Conservation (phyloP, 805 yeast species). For the Wickerhamomyces xylosicus region DNA sequence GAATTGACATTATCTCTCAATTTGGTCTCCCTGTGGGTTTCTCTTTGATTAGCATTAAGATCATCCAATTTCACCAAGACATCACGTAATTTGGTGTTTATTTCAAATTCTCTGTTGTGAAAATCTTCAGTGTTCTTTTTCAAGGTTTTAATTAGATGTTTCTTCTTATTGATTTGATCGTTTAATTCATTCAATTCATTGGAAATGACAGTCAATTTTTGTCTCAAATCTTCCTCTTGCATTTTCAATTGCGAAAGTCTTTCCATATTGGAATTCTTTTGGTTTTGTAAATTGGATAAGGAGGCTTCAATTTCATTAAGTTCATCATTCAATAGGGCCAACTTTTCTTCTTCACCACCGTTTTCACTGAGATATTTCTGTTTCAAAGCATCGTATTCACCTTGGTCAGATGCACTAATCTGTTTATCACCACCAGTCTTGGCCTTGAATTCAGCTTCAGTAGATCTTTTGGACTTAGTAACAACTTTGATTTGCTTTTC, state of each 20-base stretch:
- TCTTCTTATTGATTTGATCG: slow-evolving; percentile 27
- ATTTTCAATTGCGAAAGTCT: slow-evolving; percentile 25
- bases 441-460: slow-evolving; percentile 23
- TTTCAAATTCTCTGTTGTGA: slow-evolving; percentile 40
- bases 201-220: slow-evolving; percentile 14
- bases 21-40: slow-evolving; percentile 56
- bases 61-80: slow-evolving; percentile 56
- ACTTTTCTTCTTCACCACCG: slow-evolving; percentile 47
- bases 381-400: slow-evolving; percentile 49
- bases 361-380: slow-evolving; percentile 47
- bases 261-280: slow-evolving; percentile 24
- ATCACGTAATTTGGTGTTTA: slow-evolving; percentile 56
- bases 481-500: slow-evolving; percentile 38
- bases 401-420: slow-evolving; percentile 39
- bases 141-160: slow-evolving; percentile 27
- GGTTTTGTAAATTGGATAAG: slow-evolving; percentile 25
- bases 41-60: slow-evolving; percentile 66
- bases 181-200: slow-evolving; percentile 21
- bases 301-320: slow-evolving; percentile 32
- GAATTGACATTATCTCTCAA: slow-evolving; percentile 64
- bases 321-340: slow-evolving; percentile 31
- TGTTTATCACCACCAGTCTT: slow-evolving; percentile 22
- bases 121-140: slow-evolving; percentile 29
- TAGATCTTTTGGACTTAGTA: slow-evolving; percentile 27
- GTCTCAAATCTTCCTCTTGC: slow-evolving; percentile 21